Conservation (phyloP, 78 protist species). For the Ministeria vibrans region DNA sequence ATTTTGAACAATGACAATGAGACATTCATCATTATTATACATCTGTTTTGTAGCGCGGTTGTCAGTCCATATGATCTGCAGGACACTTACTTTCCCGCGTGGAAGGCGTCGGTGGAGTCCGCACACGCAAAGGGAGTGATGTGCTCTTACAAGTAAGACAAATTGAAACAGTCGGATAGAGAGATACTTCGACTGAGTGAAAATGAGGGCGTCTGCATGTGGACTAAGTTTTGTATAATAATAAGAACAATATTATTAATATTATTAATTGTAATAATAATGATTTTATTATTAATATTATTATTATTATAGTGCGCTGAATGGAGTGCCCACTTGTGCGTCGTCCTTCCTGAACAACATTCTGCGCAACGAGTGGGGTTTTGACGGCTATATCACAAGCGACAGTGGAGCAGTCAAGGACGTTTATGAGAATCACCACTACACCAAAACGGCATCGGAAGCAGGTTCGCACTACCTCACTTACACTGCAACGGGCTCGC, state of each 20-base stretch:
- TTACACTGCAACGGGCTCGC: too few relatives aligned
- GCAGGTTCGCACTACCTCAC: too few relatives aligned
- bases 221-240: too few relatives aligned
- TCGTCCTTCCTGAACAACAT: not conserved
- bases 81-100: conserved; percentile 36
- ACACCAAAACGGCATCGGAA: too few relatives aligned
- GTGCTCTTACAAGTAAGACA: conserved; percentile 35
- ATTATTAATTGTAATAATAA: too few relatives aligned
- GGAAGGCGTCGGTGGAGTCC: not conserved
- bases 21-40: too few relatives aligned
- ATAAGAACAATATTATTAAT: too few relatives aligned
- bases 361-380: conserved; percentile 27
- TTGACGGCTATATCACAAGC: conserved; percentile 38
- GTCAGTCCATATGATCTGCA: not conserved
- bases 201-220: too few relatives aligned
- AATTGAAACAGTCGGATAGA: too few relatives aligned
- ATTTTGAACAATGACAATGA: too few relatives aligned
- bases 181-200: too few relatives aligned
- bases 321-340: conserved; percentile 42
- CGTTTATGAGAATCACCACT: not conserved
- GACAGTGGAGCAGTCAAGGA: conserved; percentile 33
- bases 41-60: conserved; percentile 32
- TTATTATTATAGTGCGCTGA: conserved; percentile 39
- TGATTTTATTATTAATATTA: too few relatives aligned
- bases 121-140: conserved; percentile 28